Conservation (phyloP, 2,329 filamentous ascomycete species). For the Talaromyces funiculosus region DNA sequence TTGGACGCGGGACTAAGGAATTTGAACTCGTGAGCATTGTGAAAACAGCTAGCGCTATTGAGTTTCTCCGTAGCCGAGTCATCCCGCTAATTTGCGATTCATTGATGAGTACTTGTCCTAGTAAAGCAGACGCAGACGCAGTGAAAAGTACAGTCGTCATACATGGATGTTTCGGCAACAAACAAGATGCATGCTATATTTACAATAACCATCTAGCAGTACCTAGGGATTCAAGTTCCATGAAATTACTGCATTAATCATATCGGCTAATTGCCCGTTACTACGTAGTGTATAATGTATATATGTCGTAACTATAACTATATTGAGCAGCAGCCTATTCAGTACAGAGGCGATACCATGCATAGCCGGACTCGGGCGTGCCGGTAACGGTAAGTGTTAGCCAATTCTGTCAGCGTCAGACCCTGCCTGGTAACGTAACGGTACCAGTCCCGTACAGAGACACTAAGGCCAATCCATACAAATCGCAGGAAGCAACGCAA, state of each 20-base stretch:
- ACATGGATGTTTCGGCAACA: neutral
- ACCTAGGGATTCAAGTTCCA: no score
- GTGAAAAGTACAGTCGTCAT: neutral
- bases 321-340: no score
- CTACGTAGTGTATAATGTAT: neutral
- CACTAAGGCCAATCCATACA: neutral
- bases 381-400: neutral
- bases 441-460: neutral
- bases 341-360: neutral
- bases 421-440: neutral
- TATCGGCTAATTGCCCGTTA: neutral
- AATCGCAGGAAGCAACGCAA: neutral
- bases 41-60: neutral
- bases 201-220: neutral
- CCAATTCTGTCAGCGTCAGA: neutral
- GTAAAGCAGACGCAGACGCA: neutral
- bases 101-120: neutral
- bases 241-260: no score
- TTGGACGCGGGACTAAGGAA: neutral
- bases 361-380: constrained; percentile 9
- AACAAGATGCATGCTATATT: neutral
- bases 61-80: neutral
- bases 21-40: neutral
- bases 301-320: no score
- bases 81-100: neutral